Base-by-base conservation (phyloP, 495 filamentous ascomycete genomes). In the Aspergillus avenaceus region DNA sequence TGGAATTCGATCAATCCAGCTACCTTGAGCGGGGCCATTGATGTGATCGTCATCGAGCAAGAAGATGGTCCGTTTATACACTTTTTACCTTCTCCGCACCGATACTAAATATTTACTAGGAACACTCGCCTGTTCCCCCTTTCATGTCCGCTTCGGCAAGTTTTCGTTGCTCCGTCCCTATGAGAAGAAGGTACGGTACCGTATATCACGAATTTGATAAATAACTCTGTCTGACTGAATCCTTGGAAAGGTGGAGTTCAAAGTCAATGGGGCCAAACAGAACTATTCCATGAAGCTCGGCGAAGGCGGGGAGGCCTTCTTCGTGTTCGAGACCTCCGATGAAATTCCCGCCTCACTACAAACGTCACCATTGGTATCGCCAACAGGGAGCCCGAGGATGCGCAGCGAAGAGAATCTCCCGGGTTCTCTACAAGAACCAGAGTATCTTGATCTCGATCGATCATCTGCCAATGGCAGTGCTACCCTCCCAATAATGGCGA, bases 1-100 rank as follows among this genome's bases (percentile, higher is more conserved):
- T 99, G 93, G 93, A 97, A 97, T 68, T 96, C 90, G 5, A 97
- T 99, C 76, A 99, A 99, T 68, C 93, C 95, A 28, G 91, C 93
- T 23, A 99, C 93, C 18, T 77, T 97, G 45, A 95, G 90, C 71
- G 95, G 93, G 54, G 93, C 93, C 55, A 97, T 99, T 70, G 93
- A 99, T 73, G 93, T 99, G 50, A 95, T 99, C 56, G 95, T 99
- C 24, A 92, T 99, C 40, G 90, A 97, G 64, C 92, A 96, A 54
- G 88, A 95, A 65, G 92, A 97, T 81, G 93, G 91, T 78, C 74
- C 64, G 60, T 43, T 12, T 4, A 27, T 3, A n/a, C 26, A 5
- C 16, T 21, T 19, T 24, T 29, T 36, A n/a, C 45, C 31, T 14
- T 16, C 2, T 22, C 26, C 13, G n/a, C n/a, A n/a, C n/a, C n/a